These are phyloP conservation scores for Solanum sejunctum DNA, from an alignment of 257 asterid genomes.

Conservation along the genomic window DNA sequence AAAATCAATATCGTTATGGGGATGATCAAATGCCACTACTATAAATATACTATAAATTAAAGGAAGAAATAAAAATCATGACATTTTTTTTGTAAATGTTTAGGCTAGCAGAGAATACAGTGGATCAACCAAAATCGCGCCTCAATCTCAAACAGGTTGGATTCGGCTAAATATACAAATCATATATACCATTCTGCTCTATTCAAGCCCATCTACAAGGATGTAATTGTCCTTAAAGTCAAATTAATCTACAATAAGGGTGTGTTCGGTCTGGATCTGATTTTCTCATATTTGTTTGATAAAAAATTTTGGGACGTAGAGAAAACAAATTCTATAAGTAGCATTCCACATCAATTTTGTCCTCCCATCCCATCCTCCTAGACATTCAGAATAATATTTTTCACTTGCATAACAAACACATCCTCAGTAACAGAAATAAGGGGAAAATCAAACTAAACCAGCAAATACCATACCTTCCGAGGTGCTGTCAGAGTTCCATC, in stretches of 20 bases:
- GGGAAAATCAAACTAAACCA: neutral
- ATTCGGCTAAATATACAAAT: neutral
- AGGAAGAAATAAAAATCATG: neutral
- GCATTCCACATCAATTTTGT: neutral
- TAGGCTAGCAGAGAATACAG: neutral
- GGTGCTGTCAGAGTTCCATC: slow-evolving; percentile 98
- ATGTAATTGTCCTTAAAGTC: neutral
- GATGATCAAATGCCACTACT: neutral
- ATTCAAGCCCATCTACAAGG: neutral
- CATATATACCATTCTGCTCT: neutral
- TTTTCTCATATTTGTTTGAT: neutral
- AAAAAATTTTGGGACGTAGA: too few species aligned
- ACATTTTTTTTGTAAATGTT: neutral
- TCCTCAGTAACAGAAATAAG: neutral
- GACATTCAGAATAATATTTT: too few species aligned
- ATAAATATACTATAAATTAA: neutral
- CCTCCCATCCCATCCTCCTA: neutral
- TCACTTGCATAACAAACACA: neutral
- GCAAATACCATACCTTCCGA: slow-evolving; percentile 37
- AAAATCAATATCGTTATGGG: neutral
- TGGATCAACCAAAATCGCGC: neutral
- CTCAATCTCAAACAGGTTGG: neutral
- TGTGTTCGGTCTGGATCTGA: neutral
- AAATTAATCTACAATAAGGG: neutral
- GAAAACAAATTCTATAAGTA: too few species aligned